A percentile compares a stretch with the other conserved stretches of the same genome.
Evolutionary conservation across 2,329 filamentous ascomycete species (phyloP).

Genomic region (Aspergillus sp.): DNA sequence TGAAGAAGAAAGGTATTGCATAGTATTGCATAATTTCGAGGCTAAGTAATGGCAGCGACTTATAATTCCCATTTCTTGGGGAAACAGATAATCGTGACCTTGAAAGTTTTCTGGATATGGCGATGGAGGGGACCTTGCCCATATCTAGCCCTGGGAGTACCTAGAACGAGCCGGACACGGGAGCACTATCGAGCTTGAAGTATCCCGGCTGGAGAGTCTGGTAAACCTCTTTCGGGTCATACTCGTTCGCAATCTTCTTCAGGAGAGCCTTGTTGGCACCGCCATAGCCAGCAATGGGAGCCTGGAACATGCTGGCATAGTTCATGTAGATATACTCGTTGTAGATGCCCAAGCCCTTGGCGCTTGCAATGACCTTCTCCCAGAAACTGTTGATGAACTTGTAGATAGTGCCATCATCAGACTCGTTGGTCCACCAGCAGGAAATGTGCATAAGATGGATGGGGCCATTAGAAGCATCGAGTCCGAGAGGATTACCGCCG

Average conservation of each 20-base stretch:
- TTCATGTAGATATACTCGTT: slow-evolving; percentile 35
- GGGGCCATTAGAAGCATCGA: slow-evolving; percentile 1
- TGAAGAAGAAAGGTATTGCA: no score
- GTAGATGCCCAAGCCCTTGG: slow-evolving; percentile 16
- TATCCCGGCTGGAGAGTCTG: no score
- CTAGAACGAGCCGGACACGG: no score
- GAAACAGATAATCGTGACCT: no score
- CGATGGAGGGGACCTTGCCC: no score
- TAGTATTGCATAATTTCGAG: no score
- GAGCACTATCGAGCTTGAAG: no score
- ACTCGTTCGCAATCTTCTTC: slow-evolving; percentile 13
- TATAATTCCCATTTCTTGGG: no score
- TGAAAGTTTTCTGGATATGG: no score
- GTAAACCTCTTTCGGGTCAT: slow-evolving; percentile 23
- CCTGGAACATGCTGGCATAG: slow-evolving; percentile 28
- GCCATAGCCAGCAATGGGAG: slow-evolving; percentile 32
- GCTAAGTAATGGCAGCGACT: no score
- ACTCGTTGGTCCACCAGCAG: slow-evolving; percentile 5
- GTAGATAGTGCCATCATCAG: slow-evolving; percentile 4
- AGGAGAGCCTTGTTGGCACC: slow-evolving; percentile 1
- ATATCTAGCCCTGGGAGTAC: no score
- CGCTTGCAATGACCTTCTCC: slow-evolving; percentile 8
- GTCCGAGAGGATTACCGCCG: slow-evolving; percentile 14
- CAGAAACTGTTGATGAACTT: slow-evolving; percentile 7
- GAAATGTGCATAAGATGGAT: slow-evolving; percentile 7